Evolutionary conservation across 176 grass and related monocot species (phyloP), one percentile per base, ranked within the genome.

Genomic region (Oryza glaberrima): DNA sequence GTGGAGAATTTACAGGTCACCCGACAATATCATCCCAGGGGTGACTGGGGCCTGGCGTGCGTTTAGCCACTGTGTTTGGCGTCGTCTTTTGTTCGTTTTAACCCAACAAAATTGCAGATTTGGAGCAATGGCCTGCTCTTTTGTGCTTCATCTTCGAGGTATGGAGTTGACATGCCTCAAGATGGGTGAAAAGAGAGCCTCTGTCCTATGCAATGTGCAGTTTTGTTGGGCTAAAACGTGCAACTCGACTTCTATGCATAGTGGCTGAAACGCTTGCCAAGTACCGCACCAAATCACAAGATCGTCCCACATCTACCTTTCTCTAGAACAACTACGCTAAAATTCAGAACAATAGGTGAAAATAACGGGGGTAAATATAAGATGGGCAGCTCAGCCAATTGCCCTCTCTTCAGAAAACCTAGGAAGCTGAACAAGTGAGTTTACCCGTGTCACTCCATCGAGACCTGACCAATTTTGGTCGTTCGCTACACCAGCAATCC

Each of bases 401-500:
- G 84, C 83, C 76, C 87, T 92, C 63, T 96, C 89, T 70, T 85
- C 82, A 6, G 94, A 92, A 87, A 96, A 99, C 86, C 97, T 96
- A 30, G 97, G 97, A 63, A 96, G 91, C 78, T 96, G 97, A 34
- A 99, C 94, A 17, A 96, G 81, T 1, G 97, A 96, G 83, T 99
- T 96, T 47, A 96, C 97, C 49, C 97, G 88, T 0, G 97, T 99
- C 76, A 99, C 93, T 36, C 96, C 96, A 1, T 99, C 94, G 10
- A 99, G 87, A 51, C 91, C 91, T 3, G 86, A 93, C 96, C 96
- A 99, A 67, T 85, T 88, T 61, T 86, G 88, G 8, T 93, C 88
- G 7, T 82, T 80, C 0, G 60, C 43, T 6, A 72, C 83, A 66
- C 84, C 81, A 36, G 77, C 72, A 2, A 81, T 41, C 69, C 75